phyloP scores from a whole-genome alignment of 768 basidiomycete genomes.

The Rhizopogon vinicolor region DNA sequence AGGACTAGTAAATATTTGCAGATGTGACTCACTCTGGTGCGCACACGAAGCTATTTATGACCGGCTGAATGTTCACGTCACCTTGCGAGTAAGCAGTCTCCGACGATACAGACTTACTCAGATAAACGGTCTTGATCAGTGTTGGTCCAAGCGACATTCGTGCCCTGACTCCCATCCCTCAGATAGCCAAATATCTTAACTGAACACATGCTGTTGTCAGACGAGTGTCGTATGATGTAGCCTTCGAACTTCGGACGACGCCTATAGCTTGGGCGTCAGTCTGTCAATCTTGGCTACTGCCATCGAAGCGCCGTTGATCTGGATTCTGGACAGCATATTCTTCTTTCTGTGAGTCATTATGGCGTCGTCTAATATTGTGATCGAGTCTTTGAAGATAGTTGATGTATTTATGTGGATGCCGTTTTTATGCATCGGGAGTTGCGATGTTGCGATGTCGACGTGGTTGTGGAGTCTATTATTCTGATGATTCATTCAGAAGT shows the following conservation, averaged over 20 bases:
- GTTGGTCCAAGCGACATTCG: slow-evolving; percentile 52
- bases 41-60: neutral
- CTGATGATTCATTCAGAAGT: slow-evolving; percentile 56
- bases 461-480: slow-evolving; percentile 47
- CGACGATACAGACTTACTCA: neutral
- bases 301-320: slow-evolving; percentile 36
- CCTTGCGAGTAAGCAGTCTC: slow-evolving; percentile 40
- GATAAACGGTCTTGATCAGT: neutral
- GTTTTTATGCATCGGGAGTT: slow-evolving; percentile 46
- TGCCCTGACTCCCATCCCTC: slow-evolving; percentile 66
- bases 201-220: slow-evolving; percentile 53
- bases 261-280: slow-evolving; percentile 38
- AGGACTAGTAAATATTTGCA: too few relatives aligned
- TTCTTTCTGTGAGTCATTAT: slow-evolving; percentile 32
- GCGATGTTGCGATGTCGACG: slow-evolving; percentile 47
- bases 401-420: slow-evolving; percentile 35
- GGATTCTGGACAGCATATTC: slow-evolving; percentile 48
- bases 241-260: too few relatives aligned
- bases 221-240: slow-evolving; percentile 16
- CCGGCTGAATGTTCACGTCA: slow-evolving; percentile 38
- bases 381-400: too few relatives aligned
- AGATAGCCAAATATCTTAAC: slow-evolving; percentile 58
- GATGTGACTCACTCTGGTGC: too few relatives aligned
- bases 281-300: slow-evolving; percentile 40
- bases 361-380: slow-evolving; percentile 1